A percentile compares a stretch with the other conserved stretches of the same genome.
phyloP scores from a whole-genome alignment of 768 basidiomycete genomes.

The Sporobolomyces phaffii region DNA sequence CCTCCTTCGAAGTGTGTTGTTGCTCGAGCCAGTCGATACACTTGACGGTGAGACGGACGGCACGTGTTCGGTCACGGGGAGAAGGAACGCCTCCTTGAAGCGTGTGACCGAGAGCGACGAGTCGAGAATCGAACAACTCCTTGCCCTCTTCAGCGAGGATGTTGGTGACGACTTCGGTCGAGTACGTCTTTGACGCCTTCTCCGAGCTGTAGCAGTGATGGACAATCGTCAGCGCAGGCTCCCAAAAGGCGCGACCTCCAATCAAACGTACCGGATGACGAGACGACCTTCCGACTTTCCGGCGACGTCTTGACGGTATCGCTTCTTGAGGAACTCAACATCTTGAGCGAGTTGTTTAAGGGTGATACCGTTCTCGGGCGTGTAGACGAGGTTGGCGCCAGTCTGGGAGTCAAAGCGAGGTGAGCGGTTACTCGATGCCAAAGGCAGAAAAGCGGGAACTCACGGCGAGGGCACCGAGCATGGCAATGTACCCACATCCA shows the following conservation, averaged over 20 bases:
- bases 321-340: slow-evolving; percentile 76
- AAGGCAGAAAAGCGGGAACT: too few species aligned
- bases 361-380: slow-evolving; percentile 81
- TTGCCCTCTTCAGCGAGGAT: slow-evolving; percentile 96
- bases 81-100: slow-evolving; percentile 94
- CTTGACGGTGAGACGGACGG: slow-evolving; percentile 77
- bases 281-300: slow-evolving; percentile 90
- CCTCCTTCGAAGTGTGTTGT: slow-evolving; percentile 53
- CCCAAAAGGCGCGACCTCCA: neutral
- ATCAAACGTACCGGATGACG: slow-evolving; percentile 66
- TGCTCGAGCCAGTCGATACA: slow-evolving; percentile 92
- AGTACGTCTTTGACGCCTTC: slow-evolving; percentile 76
- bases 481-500: slow-evolving; percentile 88
- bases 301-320: slow-evolving; percentile 76
- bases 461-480: slow-evolving; percentile 91
- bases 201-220: slow-evolving; percentile 60
- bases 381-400: slow-evolving; percentile 88
- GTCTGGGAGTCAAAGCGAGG: slow-evolving; percentile 53
- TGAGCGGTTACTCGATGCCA: too few species aligned
- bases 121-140: slow-evolving; percentile 81
- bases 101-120: slow-evolving; percentile 93
- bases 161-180: slow-evolving; percentile 81
- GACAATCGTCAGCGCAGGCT: neutral
- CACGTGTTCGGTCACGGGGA: slow-evolving; percentile 85
- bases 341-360: slow-evolving; percentile 75